Evolutionary conservation across 2,329 filamentous ascomycete species (phyloP).

Genomic region (Monosporascus sp.): DNA sequence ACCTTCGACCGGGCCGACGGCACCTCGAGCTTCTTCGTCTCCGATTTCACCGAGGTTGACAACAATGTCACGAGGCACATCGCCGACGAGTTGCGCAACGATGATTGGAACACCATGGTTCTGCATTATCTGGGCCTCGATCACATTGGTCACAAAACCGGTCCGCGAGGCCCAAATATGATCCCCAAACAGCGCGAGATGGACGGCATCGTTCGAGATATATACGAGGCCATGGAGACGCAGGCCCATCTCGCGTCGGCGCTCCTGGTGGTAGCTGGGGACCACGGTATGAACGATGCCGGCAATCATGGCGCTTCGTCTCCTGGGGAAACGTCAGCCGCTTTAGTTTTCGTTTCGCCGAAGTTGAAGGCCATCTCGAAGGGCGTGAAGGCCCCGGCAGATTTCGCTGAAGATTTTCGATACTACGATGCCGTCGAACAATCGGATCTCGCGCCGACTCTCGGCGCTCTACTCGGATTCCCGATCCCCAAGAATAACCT

Average conservation of each 20-base stretch:
- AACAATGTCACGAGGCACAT: conserved; percentile 94
- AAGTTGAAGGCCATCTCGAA: conserved; percentile 59
- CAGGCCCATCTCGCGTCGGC: conserved; percentile 69
- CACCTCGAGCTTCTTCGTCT: conserved; percentile 96
- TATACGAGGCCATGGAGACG: conserved; percentile 71
- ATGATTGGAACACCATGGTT: conserved; percentile 90
- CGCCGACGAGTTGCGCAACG: conserved; percentile 63
- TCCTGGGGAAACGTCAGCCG: conserved; percentile 88
- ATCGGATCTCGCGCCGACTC: conserved; percentile 85
- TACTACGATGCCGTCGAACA: conserved; percentile 88
- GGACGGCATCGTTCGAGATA: conserved; percentile 72
- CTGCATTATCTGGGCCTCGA: conserved; percentile 94
- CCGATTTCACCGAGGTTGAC: conserved; percentile 97
- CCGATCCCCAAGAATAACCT: conserved; percentile 87
- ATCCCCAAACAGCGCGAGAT: conserved; percentile 88
- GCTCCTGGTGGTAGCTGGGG: conserved; percentile 80
- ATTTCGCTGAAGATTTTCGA: conserved; percentile 64
- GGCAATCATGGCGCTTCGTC: conserved; percentile 96
- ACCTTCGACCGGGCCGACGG: conserved; percentile 86
- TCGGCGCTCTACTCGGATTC: conserved; percentile 81
- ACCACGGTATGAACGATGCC: conserved; percentile 99
- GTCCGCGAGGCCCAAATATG: conserved; percentile 86
- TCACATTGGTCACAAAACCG: conserved; percentile 95
- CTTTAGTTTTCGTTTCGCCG: conserved; percentile 84
- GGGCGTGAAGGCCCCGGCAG: conserved; percentile 45